Conservation (phyloP, 1,284 basidiomycete genomes). For the Rhizoctonia solani region DNA sequence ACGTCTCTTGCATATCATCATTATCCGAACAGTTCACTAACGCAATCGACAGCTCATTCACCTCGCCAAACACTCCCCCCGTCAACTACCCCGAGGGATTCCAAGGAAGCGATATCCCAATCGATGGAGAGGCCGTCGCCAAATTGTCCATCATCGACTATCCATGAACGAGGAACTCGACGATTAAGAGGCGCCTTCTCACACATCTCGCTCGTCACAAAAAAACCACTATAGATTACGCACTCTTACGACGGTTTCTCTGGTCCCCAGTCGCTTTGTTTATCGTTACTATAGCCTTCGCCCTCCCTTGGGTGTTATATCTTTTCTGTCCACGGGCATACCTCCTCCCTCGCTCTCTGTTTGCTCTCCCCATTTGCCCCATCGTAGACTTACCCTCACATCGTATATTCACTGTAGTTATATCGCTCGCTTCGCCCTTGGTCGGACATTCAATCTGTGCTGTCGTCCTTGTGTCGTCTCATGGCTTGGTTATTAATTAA, state of each 20-base stretch:
- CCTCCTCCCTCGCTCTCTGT: not conserved
- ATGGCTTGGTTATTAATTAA: no score
- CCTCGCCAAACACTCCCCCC: slow-evolving; percentile 31
- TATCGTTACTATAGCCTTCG: no score
- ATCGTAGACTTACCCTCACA: not conserved
- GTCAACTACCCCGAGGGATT: slow-evolving; percentile 49
- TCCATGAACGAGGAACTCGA: slow-evolving; percentile 32
- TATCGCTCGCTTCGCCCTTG: not conserved
- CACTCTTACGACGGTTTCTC: no score
- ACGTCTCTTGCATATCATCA: no score
- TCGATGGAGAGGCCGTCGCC: slow-evolving; percentile 42
- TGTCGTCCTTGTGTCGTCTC: no score
- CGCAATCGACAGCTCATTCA: slow-evolving; percentile 6
- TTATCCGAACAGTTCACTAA: no score
- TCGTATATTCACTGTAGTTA: slow-evolving; percentile 24
- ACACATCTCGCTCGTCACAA: no score
- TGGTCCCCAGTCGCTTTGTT: no score
- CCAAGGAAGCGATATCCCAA: slow-evolving; percentile 52
- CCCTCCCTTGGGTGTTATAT: no score
- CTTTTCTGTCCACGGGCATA: not conserved
- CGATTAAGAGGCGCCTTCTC: slow-evolving; percentile 1
- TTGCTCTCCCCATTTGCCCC: not conserved
- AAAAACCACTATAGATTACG: no score
- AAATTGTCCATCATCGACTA: slow-evolving; percentile 32
- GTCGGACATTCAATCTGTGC: no score